A percentile compares a stretch with the other conserved stretches of the same genome.
Conservation (phyloP, 1,284 basidiomycete species). For the Leccinum pachyderme region DNA sequence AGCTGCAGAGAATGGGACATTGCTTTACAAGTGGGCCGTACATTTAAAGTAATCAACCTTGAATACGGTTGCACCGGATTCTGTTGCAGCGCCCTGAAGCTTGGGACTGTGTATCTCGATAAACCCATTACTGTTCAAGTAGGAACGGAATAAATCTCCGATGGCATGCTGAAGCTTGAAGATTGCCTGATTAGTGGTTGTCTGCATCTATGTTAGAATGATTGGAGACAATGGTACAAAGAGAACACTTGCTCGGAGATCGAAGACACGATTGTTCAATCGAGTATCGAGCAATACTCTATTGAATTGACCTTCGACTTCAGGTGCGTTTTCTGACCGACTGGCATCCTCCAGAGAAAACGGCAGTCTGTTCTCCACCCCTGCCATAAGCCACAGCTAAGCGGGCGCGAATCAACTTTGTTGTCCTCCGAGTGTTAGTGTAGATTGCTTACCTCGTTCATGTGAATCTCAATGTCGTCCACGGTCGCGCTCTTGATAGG, state of each 20-base stretch:
- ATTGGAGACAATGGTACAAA: neutral
- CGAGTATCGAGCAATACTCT: constrained; percentile 88
- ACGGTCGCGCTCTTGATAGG: constrained; percentile 90
- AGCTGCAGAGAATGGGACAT: constrained; percentile 4
- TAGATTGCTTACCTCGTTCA: constrained; percentile 61
- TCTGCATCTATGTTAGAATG: constrained; percentile 46
- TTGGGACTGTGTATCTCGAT: constrained; percentile 98
- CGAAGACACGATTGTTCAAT: constrained; percentile 93
- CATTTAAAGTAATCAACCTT: constrained; percentile 96
- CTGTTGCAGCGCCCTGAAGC: constrained; percentile 95
- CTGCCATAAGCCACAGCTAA: constrained; percentile 79
- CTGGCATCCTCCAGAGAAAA: constrained; percentile 95
- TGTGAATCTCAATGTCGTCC: constrained; percentile 85
- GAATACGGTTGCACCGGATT: constrained; percentile 96
- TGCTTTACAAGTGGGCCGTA: constrained; percentile 43
- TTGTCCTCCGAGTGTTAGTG: neutral
- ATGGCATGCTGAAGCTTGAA: constrained; percentile 92
- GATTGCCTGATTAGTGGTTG: constrained; percentile 94
- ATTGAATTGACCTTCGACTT: constrained; percentile 68
- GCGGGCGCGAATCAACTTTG: constrained; percentile 5
- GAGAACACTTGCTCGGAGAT: constrained; percentile 71
- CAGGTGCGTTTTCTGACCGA: constrained; percentile 77
- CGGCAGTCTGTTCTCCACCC: constrained; percentile 77
- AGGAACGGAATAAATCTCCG: constrained; percentile 86
- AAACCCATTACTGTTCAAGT: constrained; percentile 76